Percentiles rank a stretch among this genome's conserved stretches.
phyloP scores from a whole-genome alignment of 495 filamentous ascomycete genomes.

The Annulohypoxylon nitens region DNA sequence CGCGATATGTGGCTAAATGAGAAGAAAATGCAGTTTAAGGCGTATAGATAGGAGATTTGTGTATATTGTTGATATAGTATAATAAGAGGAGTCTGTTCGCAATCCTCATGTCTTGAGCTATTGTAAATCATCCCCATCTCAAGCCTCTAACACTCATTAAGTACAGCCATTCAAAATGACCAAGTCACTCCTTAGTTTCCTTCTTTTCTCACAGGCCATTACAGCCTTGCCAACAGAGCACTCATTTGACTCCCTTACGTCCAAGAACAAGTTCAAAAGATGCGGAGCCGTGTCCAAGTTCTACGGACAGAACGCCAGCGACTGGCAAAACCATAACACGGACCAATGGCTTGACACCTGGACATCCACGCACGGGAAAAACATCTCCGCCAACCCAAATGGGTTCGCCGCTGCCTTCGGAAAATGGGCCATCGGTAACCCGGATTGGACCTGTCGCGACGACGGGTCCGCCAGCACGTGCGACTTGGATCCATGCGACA shows the following conservation, averaged over 20 bases:
- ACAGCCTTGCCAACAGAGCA: background rate
- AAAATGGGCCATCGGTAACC: conserved; percentile 24
- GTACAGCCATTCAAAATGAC: background rate
- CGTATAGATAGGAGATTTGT: background rate
- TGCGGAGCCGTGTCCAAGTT: background rate
- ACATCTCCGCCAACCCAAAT: background rate
- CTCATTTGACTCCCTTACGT: background rate
- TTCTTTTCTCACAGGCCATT: background rate
- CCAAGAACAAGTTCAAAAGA: background rate
- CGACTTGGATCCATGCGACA: conserved; percentile 21
- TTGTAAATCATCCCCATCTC: background rate
- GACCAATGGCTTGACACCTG: conserved; percentile 7
- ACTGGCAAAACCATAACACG: background rate
- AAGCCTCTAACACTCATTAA: background rate
- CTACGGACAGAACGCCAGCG: conserved; percentile 4
- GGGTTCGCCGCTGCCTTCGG: conserved; percentile 24
- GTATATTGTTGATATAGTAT: background rate
- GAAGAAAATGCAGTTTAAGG: background rate
- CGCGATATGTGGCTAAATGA: background rate
- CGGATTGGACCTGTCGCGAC: conserved; percentile 27
- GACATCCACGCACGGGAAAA: background rate
- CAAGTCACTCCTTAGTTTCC: background rate
- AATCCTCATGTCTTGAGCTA: background rate
- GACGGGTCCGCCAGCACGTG: conserved; percentile 17
- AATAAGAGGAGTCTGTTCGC: background rate